These are phyloP conservation scores for Cydonia oblonga DNA, from an alignment of 331 rosid species.

Conservation along the genomic window DNA sequence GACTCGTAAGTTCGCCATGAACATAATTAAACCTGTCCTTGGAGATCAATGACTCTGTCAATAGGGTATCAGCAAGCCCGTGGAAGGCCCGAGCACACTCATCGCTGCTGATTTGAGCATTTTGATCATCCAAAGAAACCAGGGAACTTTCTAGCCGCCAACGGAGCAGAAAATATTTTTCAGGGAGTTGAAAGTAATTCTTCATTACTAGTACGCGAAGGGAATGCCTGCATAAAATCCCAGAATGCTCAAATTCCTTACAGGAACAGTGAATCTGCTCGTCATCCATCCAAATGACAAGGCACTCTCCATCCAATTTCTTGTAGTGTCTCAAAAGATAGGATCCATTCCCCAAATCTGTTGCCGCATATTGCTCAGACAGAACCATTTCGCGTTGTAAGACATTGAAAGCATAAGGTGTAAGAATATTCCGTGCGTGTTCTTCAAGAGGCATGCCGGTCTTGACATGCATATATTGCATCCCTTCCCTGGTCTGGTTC, in stretches of 20 bases:
- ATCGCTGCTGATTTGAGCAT: slow-evolving; percentile 17
- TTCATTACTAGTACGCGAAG: slow-evolving; percentile 37
- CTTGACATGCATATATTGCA: slow-evolving; percentile 21
- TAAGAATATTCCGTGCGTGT: slow-evolving; percentile 43
- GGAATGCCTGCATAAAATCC: slow-evolving; percentile 54
- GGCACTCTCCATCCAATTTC: slow-evolving; percentile 45
- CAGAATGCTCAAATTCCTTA: slow-evolving; percentile 55
- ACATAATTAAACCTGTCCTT: slow-evolving; percentile 27
- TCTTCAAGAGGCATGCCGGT: slow-evolving; percentile 62
- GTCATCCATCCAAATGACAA: slow-evolving; percentile 40
- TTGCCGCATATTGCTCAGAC: slow-evolving; percentile 34
- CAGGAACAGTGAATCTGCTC: slow-evolving; percentile 51
- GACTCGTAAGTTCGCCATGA: slow-evolving; percentile 33
- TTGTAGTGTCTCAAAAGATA: slow-evolving; percentile 43
- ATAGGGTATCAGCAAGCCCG: slow-evolving; percentile 31
- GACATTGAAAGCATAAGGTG: slow-evolving; percentile 42
- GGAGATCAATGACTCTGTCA: slow-evolving; percentile 44
- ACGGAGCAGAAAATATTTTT: slow-evolving; percentile 38
- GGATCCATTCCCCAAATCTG: slow-evolving; percentile 48
- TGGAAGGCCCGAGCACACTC: slow-evolving; percentile 37
- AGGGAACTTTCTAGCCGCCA: slow-evolving; percentile 39
- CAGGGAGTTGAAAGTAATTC: slow-evolving; percentile 56
- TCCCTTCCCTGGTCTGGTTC: slow-evolving; percentile 24
- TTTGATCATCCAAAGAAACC: not conserved
- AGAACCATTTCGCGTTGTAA: slow-evolving; percentile 35